These are phyloP conservation scores for Jaltomata sinuosa DNA, from an alignment of 257 asterid genomes.

Conservation along the genomic window DNA sequence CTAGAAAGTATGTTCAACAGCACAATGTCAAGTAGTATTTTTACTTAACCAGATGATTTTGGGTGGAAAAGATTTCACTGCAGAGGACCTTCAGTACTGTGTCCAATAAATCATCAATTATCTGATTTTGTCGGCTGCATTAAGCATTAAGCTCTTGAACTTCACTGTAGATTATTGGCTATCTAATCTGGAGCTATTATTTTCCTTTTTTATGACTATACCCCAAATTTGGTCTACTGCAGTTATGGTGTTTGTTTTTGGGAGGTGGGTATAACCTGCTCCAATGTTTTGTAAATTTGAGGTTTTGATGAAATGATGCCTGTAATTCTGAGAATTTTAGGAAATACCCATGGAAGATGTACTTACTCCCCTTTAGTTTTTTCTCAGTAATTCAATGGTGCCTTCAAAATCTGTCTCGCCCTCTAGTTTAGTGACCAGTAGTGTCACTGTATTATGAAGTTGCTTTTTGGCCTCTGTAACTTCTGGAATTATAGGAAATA, in stretches of 20 bases:
- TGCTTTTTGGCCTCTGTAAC: not conserved
- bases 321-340: not conserved
- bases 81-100: not conserved
- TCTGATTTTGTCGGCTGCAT: not conserved
- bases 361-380: not conserved
- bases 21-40: not conserved
- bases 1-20: conserved; percentile 63
- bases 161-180: not conserved
- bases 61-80: not conserved
- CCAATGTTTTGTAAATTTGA: not conserved
- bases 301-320: not conserved
- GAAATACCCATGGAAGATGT: not conserved
- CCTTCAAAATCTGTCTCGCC: not conserved
- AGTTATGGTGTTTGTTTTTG: not conserved
- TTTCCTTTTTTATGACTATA: not conserved
- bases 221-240: not conserved
- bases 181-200: not conserved
- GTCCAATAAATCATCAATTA: not conserved
- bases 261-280: not conserved
- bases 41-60: not conserved
- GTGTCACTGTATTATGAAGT: not conserved
- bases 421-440: not conserved
- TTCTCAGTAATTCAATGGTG: not conserved
- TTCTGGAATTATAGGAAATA: not conserved
- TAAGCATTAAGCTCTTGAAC: not conserved